phyloP scores from a whole-genome alignment of 495 filamentous ascomycete species.

The Jackrogersella multiformis region DNA sequence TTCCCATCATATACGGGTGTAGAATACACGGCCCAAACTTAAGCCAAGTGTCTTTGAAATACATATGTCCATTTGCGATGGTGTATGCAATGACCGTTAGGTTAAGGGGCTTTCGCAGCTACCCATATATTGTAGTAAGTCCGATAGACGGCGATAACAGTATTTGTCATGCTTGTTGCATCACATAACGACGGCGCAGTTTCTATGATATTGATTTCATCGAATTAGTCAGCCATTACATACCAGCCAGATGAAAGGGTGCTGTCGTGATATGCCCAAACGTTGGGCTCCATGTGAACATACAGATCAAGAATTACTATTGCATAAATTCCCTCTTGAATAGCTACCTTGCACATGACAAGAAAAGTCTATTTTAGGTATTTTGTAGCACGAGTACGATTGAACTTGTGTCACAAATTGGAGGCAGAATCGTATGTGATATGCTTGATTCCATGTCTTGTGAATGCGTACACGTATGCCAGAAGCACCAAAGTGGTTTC shows the following conservation, averaged over 20 bases:
- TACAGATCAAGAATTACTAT: neutral
- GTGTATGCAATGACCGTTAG: neutral
- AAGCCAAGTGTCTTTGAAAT: neutral
- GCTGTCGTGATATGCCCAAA: neutral
- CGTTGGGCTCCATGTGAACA: neutral
- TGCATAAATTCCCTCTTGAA: neutral
- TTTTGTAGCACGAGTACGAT: no score
- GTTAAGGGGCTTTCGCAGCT: neutral
- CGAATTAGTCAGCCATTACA: neutral
- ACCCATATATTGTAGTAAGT: no score
- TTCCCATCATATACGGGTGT: neutral
- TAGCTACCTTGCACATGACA: neutral
- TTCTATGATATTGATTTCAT: neutral
- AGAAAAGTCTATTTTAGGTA: no score
- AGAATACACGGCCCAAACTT: no score
- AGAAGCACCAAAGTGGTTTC: neutral
- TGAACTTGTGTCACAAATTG: neutral
- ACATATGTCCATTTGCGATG: neutral
- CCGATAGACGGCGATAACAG: neutral
- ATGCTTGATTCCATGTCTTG: neutral
- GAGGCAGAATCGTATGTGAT: neutral
- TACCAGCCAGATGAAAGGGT: neutral
- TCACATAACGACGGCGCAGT: neutral
- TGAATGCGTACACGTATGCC: conserved; percentile 2
- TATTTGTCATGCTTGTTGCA: neutral